Evolutionary conservation across 225 moss, liverwort and hornwort genomes (phyloP).

Genomic region (Physcomitrellopsis africana): DNA sequence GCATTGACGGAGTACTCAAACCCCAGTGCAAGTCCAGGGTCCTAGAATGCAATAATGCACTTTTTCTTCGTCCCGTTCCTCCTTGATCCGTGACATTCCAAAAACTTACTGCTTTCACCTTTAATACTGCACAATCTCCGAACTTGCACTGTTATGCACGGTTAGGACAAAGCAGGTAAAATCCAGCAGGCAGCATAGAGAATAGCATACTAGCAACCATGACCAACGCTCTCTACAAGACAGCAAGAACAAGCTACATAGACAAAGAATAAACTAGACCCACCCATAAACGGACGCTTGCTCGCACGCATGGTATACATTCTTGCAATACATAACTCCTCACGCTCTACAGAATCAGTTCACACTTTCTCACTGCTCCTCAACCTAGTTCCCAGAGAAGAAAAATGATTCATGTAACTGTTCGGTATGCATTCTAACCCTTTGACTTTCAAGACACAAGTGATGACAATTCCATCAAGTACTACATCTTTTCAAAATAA

Average conservation of each 20-base stretch:
- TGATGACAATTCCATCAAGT: no score
- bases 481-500: no score
- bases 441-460: no score
- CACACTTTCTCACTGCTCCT: neutral
- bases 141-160: constrained; percentile 19
- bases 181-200: neutral
- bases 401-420: neutral
- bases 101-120: constrained; percentile 8
- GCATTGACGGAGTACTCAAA: constrained; percentile 69
- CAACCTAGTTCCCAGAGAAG: neutral
- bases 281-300: neutral
- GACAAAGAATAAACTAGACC: neutral
- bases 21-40: constrained; percentile 69
- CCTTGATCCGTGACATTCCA: constrained; percentile 32
- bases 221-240: neutral
- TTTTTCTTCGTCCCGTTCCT: constrained; percentile 28
- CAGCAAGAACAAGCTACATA: neutral
- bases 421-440: neutral
- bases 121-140: neutral
- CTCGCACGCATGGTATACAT: neutral
- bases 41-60: constrained; percentile 58
- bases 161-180: neutral
- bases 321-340: no score
- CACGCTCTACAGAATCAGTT: no score
- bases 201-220: neutral